Evolutionary conservation across 2,329 filamentous ascomycete species (phyloP), one percentile per base, ranked within the genome.

Genomic region (Shiraia sp.): DNA sequence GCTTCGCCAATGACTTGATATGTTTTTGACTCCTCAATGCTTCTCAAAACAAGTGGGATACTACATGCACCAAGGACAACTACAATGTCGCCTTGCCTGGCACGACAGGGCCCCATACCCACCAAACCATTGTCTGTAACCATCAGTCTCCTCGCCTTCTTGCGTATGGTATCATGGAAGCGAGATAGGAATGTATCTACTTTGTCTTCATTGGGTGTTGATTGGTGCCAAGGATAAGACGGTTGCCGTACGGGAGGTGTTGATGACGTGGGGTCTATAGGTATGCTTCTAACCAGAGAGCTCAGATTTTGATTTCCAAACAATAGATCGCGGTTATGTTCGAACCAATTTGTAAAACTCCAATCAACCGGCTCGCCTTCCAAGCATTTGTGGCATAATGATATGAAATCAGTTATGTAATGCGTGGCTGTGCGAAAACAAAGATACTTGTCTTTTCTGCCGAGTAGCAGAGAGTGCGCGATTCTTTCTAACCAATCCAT

Each of bases 51-150:
- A 13, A 70, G 53, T 2, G 68, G 68, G 4, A 71, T 68, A 32
- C 60, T 68, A 33, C 68, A 71, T 0, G 64, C 66, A 17, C 61
- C 61, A 4, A 70, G 12, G 19, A 70, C 50, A 6, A 54, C 66
- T 8, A 69, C 45, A 8, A 52, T 47, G 40, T 69, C 65, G 8
- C 65, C 66, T 2, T 41, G 36, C 7, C 47, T 36, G 6, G 57
- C 57, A 28, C 57, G 49, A 42, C 61, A 63, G 2, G 61, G 65
- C n/a, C 53, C 58, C 47, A 65, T 51, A 5, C 62, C 64, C 10
- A 67, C 40, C 15, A 44, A 28, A 3, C 55, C 60, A 13, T 54
- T 44, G 9, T 47, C 41, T 1, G 63, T 63, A 7, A 61, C 41
- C 45, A 67, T 55, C 10, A 69, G 36, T 29, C 51, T 42, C 6